Base-by-base conservation (phyloP, 2,329 filamentous ascomycete genomes). In the Microcera coccophila region DNA sequence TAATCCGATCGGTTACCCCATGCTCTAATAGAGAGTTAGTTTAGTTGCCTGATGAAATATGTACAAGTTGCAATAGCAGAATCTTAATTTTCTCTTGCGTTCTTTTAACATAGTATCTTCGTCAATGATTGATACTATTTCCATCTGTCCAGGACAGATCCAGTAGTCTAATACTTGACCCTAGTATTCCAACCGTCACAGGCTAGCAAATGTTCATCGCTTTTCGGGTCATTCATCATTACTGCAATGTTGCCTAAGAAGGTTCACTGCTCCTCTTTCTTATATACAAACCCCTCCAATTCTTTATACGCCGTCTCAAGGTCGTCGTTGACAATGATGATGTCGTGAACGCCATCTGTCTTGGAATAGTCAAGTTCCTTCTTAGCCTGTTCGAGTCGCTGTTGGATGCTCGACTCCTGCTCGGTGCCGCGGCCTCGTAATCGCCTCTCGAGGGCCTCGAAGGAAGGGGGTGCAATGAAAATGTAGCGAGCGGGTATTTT, bases 391-490 rank as follows among this genome's bases (percentile, higher is more conserved):
- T 70, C 66, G 39, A 94, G 69, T 29, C 88, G 73, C 66, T 85
- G 83, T 58, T 75, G 70, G 40, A 94, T 73, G 38, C 76, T 81
- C 38, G 84, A 84, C 66, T 91, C 87, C 36, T 74, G 79, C 66
- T 94, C 88, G 18, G 88, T 91, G 8, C 82, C 84, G 40, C 88
- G 76, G 33, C 84, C 85, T 39, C 87, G 77, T 38, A 94, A 73
- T 33, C 88, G 76, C 60, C 77, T 66, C 73, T 95, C 90, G 29
- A 96, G 75, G 41, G 82, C 77, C 58, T 85, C 82, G 51, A 85
- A 70, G 3, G 79, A 84, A 0, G 90, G 91, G 9, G 91, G 90
- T 21, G 86, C 81, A 47, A 96, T 76, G 65, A 95, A 95, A 52
- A 95, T 71, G 70, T 88, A 95, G 44, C 87, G 81, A 11, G 89